These are phyloP conservation scores for Malus hybrid DNA, from an alignment of 331 rosid genomes.

Conservation along the genomic window DNA sequence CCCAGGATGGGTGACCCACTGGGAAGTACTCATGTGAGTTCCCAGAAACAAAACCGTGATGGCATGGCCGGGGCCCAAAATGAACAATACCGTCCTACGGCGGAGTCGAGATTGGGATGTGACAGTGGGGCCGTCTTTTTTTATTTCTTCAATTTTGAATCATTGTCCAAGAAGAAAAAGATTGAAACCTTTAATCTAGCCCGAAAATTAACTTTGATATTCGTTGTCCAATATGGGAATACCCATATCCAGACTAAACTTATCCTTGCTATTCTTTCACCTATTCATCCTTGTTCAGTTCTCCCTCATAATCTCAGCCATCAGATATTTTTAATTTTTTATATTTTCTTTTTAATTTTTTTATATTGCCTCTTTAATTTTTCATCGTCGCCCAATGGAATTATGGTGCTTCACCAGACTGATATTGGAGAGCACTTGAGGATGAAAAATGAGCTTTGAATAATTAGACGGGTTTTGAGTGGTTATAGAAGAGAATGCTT, in stretches of 20 bases:
- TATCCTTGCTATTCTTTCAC: conserved; percentile 11
- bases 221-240: neutral
- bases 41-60: too few relatives aligned
- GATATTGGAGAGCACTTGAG: conserved; percentile 93
- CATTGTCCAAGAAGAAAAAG: too few relatives aligned
- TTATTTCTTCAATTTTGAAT: neutral
- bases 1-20: too few relatives aligned
- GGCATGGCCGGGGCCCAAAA: too few relatives aligned
- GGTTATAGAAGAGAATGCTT: neutral
- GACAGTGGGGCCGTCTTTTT: too few relatives aligned
- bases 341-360: neutral
- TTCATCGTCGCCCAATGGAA: conserved; percentile 43
- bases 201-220: neutral
- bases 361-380: neutral
- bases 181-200: neutral
- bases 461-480: neutral
- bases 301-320: conserved; percentile 22
- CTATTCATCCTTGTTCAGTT: conserved; percentile 21
- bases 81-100: too few relatives aligned
- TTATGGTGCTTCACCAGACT: conserved; percentile 74
- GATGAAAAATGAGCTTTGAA: conserved; percentile 82
- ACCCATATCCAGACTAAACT: neutral
- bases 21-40: too few relatives aligned
- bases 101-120: too few relatives aligned
- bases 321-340: conserved; percentile 2